Evolutionary conservation across 1,284 basidiomycete species (phyloP), one percentile per base, ranked within the genome.

Genomic region (Neonothopanus nambi): DNA sequence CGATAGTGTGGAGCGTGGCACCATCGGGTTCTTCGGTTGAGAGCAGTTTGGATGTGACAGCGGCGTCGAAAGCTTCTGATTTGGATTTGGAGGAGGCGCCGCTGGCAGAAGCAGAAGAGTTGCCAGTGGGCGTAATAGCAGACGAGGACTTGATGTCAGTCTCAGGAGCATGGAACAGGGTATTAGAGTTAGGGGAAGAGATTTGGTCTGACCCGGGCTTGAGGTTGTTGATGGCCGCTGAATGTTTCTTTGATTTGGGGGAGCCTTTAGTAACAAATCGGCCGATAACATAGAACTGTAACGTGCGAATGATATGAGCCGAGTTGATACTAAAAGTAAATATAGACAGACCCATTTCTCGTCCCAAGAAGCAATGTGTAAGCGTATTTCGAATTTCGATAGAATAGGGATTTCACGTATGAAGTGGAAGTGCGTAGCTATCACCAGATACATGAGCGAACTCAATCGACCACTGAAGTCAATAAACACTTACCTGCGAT

Each of bases 391-490:
- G 62, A 91, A 95, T 6, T 69, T 67, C 1, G 79, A 65, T 13
- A 90, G 73, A 44, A 92, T 83, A 0, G 91, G 85, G 40, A 95
- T 92, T 71, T 95, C 92, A 41, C 83, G 82, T 45, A 91, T 69
- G 69, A 88, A 93, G 57, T 80, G 74, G 66, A 81, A 92, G 65
- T 91, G 84, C 0, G 87, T 85, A 1, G 80, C 89, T 86, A 57
- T 1, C 15, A 17, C 5, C 3, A 8, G 39, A 38, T 30, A 21
- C 44, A 20, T 36, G 13, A 46, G 30, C n/a, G 12, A 44, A 12
- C 28, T 3, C 42, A 43, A 37, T 17, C 26, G 28, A 44, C n/a
- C 1, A 11, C 17, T 24, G 9, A 15, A 23, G 23, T 24, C 13
- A 4, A 13, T 33, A 28, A 28, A 43, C 17, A 63, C 77, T 52